These are phyloP conservation scores for Tricholoma saponaceum DNA, from an alignment of 768 basidiomycete genomes.

Conservation along the genomic window DNA sequence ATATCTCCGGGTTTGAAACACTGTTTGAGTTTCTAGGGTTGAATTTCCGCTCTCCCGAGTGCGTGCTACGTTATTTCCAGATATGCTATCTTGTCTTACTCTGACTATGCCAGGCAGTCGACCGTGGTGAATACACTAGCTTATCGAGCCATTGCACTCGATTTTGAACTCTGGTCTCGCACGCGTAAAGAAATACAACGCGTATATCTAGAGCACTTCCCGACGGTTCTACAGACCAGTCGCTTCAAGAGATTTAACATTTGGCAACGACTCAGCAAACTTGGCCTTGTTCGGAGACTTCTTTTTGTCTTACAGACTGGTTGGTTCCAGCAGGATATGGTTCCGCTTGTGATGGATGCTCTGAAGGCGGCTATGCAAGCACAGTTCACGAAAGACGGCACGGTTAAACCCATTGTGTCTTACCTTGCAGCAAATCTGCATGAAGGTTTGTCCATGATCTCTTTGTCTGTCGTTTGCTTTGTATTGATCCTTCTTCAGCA, in stretches of 20 bases:
- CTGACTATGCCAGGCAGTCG: conserved; percentile 50
- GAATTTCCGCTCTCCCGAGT: conserved; percentile 81
- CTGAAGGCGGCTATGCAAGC: conserved; percentile 58
- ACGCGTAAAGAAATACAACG: conserved; percentile 70
- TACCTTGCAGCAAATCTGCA: conserved; percentile 82
- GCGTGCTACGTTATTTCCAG: conserved; percentile 17
- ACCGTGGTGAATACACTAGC: conserved; percentile 80
- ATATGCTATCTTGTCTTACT: neutral
- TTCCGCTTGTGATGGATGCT: conserved; percentile 51
- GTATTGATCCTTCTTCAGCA: conserved; percentile 16
- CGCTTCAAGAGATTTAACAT: conserved; percentile 76
- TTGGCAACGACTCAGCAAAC: conserved; percentile 66
- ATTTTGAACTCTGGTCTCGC: conserved; percentile 86
- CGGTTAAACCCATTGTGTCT: conserved; percentile 82
- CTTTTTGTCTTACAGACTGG: conserved; percentile 80
- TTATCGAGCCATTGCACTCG: conserved; percentile 79
- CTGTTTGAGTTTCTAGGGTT: conserved; percentile 85
- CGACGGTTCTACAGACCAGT: conserved; percentile 66
- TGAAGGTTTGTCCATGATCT: conserved; percentile 41
- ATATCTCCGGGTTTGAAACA: conserved; percentile 76
- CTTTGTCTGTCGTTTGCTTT: neutral
- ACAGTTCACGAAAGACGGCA: conserved; percentile 67
- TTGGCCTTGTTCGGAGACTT: conserved; percentile 67
- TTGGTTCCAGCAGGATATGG: conserved; percentile 61
- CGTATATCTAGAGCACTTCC: conserved; percentile 78